phyloP scores from a whole-genome alignment of 495 filamentous ascomycete species.

The Cudoniella acicularis region DNA sequence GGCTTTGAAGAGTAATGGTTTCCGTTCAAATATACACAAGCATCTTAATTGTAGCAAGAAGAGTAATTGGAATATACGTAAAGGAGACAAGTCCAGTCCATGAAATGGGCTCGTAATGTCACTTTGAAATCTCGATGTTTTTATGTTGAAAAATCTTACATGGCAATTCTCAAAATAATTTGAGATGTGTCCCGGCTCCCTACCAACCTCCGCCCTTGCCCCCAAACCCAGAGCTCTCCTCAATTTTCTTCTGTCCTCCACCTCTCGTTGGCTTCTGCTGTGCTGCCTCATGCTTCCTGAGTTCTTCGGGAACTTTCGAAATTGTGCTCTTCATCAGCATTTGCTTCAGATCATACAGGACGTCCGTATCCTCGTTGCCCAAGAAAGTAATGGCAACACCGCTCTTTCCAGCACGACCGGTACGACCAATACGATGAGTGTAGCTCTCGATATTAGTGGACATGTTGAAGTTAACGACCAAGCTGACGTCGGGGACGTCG shows the following conservation, averaged over 20 bases:
- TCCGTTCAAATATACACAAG: too few species aligned
- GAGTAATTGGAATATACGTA: too few species aligned
- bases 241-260: conserved; percentile 53
- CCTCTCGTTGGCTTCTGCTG: conserved; percentile 72
- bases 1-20: too few species aligned
- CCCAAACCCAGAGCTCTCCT: conserved; percentile 42
- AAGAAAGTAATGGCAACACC: conserved; percentile 97
- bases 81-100: too few species aligned
- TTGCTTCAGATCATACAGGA: conserved; percentile 94
- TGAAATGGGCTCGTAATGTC: too few species aligned
- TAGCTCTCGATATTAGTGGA: conserved; percentile 90
- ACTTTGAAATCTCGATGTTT: too few species aligned
- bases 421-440: conserved; percentile 96
- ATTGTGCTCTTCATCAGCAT: conserved; percentile 93
- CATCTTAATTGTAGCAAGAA: too few species aligned
- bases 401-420: conserved; percentile 95
- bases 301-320: conserved; percentile 86
- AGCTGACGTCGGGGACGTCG: conserved; percentile 88
- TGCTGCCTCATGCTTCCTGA: conserved; percentile 90
- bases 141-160: too few species aligned
- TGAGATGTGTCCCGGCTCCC: not conserved
- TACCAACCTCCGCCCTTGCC: conserved; percentile 19
- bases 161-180: too few species aligned
- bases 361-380: conserved; percentile 86
- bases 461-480: conserved; percentile 99